phyloP scores from a whole-genome alignment of 2,329 filamentous ascomycete species.

The Cercospora sp. region DNA sequence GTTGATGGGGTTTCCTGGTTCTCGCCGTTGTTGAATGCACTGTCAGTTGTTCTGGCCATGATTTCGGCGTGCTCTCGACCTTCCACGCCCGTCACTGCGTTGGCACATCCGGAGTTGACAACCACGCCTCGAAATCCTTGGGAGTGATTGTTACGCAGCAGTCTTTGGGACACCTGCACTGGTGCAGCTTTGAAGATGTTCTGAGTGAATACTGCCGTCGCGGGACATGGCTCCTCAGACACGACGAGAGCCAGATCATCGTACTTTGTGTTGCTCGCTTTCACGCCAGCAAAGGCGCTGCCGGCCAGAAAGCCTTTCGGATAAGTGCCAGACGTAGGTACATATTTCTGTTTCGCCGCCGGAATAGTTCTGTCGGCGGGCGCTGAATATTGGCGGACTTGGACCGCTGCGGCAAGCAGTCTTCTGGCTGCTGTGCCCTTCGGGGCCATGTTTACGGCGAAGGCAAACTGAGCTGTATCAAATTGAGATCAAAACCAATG shows the following conservation, averaged over 20 bases:
- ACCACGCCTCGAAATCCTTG: slow-evolving; percentile 76
- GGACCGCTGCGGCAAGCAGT: slow-evolving; percentile 33
- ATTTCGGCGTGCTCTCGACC: slow-evolving; percentile 82
- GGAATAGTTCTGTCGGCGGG: slow-evolving; percentile 64
- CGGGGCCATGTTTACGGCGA: slow-evolving; percentile 24
- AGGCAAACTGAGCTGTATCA: background rate
- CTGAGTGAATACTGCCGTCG: slow-evolving; percentile 92
- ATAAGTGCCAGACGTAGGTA: slow-evolving; percentile 81
- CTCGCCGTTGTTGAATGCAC: slow-evolving; percentile 52
- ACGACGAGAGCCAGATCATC: slow-evolving; percentile 87
- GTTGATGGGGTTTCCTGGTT: slow-evolving; percentile 33
- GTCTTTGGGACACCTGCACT: slow-evolving; percentile 79
- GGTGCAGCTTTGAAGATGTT: slow-evolving; percentile 98
- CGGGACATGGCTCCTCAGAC: slow-evolving; percentile 82
- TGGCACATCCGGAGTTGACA: slow-evolving; percentile 94
- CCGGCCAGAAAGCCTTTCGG: slow-evolving; percentile 86
- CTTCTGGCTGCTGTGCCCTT: slow-evolving; percentile 28
- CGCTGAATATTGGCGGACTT: slow-evolving; percentile 60
- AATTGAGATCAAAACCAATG: background rate
- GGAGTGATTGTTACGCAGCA: slow-evolving; percentile 58
- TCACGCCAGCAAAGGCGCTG: slow-evolving; percentile 88
- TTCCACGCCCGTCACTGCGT: slow-evolving; percentile 90
- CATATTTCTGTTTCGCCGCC: slow-evolving; percentile 82
- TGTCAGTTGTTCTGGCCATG: slow-evolving; percentile 80
- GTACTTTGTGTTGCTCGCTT: slow-evolving; percentile 85